A percentile compares a stretch with the other conserved stretches of the same genome.
Evolutionary conservation across 2,329 filamentous ascomycete genomes (phyloP).

Genomic region (Arthroderma sp.): DNA sequence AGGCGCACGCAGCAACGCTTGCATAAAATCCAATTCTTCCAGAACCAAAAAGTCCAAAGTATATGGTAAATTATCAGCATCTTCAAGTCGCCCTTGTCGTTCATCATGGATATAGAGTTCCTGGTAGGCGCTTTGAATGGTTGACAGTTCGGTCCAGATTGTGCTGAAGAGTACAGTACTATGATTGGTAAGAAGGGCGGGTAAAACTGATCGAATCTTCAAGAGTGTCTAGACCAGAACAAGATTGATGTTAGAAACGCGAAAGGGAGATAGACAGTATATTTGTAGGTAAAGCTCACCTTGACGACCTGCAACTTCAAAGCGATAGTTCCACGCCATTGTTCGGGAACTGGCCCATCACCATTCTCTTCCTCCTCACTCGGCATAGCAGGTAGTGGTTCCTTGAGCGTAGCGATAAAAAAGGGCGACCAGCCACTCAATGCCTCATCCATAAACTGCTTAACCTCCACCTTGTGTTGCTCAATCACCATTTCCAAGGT

Average conservation of each 20-base stretch:
- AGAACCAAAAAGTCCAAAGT: constrained; percentile 86
- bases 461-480: constrained; percentile 75
- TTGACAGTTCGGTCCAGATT: constrained; percentile 75
- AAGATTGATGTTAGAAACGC: neutral
- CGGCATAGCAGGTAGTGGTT: constrained; percentile 51
- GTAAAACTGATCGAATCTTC: constrained; percentile 75
- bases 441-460: constrained; percentile 76
- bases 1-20: constrained; percentile 75
- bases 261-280: no score
- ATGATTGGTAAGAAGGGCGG: constrained; percentile 66
- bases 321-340: constrained; percentile 69
- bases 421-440: constrained; percentile 79
- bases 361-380: constrained; percentile 45
- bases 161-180: constrained; percentile 71
- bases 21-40: constrained; percentile 90
- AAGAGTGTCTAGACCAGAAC: constrained; percentile 55
- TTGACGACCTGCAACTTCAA: constrained; percentile 90
- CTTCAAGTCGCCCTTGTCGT: constrained; percentile 75
- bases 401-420: constrained; percentile 67
- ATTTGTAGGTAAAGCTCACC: constrained; percentile 23
- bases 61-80: constrained; percentile 82
- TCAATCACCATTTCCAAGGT: constrained; percentile 95
- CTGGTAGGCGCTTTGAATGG: constrained; percentile 60
- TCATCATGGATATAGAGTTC: constrained; percentile 76
- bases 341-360: constrained; percentile 43